Conservation (phyloP, 202 grass and related monocot species). For the Panicum hallii region DNA sequence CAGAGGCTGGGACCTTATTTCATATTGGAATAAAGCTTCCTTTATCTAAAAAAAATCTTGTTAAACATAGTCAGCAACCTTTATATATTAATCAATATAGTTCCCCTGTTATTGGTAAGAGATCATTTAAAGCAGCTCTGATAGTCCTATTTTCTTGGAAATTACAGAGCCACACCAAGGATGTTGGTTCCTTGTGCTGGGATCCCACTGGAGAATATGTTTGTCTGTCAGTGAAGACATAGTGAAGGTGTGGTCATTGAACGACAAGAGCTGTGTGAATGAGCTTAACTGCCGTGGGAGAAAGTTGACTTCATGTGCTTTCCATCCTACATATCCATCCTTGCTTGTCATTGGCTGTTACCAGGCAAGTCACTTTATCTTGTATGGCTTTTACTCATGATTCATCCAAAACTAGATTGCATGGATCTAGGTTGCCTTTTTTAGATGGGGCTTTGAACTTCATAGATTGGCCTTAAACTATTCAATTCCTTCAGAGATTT, state of each 20-base stretch:
- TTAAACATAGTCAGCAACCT: not conserved
- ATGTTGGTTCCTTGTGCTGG: constrained; percentile 67
- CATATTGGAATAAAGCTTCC: not conserved
- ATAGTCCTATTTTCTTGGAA: constrained; percentile 16
- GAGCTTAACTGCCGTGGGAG: constrained; percentile 60
- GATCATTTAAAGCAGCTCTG: not conserved
- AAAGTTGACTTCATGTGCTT: constrained; percentile 75
- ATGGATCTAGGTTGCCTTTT: not conserved
- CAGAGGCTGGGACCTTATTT: not conserved
- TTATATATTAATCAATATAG: not conserved
- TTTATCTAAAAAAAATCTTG: not conserved
- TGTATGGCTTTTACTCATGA: not conserved
- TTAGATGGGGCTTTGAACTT: not conserved
- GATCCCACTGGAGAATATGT: constrained; percentile 60
- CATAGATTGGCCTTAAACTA: not conserved
- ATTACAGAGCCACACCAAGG: constrained; percentile 67
- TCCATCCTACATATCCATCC: constrained; percentile 66
- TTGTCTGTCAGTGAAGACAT: constrained; percentile 69
- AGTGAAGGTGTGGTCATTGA: constrained; percentile 70
- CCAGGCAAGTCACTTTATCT: constrained; percentile 51
- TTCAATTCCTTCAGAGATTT: not conserved
- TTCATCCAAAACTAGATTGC: constrained; percentile 9
- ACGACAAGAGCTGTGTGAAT: constrained; percentile 49
- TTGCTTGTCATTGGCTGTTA: constrained; percentile 70
- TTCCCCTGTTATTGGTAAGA: not conserved